phyloP scores from a whole-genome alignment of 2,329 filamentous ascomycete species.

The Pseudogymnoascus sp. region DNA sequence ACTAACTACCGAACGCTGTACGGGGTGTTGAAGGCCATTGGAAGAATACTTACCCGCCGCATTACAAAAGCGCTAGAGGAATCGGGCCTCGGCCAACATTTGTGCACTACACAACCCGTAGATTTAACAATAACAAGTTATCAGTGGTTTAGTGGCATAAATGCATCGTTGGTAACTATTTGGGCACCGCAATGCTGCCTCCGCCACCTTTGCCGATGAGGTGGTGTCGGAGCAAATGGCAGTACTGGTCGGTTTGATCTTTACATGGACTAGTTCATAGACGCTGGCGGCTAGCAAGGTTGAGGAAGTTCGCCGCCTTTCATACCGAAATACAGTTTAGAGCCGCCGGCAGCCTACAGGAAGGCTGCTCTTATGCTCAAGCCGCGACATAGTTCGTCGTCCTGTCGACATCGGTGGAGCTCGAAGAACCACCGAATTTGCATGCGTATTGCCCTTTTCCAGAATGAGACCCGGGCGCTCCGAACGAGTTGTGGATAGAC shows the following conservation, averaged over 20 bases:
- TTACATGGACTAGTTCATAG: constrained; percentile 20
- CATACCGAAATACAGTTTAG: constrained; percentile 17
- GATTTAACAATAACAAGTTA: too few species aligned
- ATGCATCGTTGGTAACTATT: too few species aligned
- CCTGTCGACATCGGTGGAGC: neutral
- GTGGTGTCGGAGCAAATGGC: neutral
- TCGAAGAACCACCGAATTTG: neutral
- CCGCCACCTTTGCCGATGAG: too few species aligned
- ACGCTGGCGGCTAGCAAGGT: constrained; percentile 26
- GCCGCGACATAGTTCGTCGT: neutral
- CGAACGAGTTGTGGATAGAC: neutral
- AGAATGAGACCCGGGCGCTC: neutral
- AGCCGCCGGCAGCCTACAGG: constrained; percentile 20
- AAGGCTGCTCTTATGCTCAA: neutral
- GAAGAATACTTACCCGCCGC: too few species aligned
- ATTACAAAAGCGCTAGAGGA: too few species aligned
- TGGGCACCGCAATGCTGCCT: too few species aligned
- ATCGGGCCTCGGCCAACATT: too few species aligned
- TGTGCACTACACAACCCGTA: too few species aligned
- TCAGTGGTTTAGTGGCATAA: too few species aligned
- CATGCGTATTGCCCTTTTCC: neutral
- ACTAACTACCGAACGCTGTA: too few species aligned
- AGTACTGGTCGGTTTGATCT: neutral
- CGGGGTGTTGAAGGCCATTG: too few species aligned
- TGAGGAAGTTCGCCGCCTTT: constrained; percentile 21